phyloP scores from a whole-genome alignment of 345 rosid species.

The Citrus maxima region DNA sequence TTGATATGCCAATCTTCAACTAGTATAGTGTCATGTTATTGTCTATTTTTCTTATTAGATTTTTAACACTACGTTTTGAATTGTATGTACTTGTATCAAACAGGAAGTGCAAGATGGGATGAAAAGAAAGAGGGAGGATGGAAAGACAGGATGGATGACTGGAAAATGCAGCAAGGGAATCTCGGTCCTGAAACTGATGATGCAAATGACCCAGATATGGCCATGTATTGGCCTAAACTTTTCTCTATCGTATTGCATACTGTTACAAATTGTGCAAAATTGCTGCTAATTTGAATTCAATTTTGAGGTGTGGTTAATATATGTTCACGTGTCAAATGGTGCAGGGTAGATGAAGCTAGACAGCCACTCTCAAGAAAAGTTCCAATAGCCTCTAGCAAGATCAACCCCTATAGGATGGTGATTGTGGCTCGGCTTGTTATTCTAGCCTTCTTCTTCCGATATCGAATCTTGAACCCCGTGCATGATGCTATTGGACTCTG shows the following conservation, averaged over 20 bases:
- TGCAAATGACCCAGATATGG: conserved; percentile 59
- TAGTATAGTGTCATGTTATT: background rate
- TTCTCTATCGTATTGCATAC: background rate
- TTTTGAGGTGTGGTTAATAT: background rate
- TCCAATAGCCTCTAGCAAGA: conserved; percentile 89
- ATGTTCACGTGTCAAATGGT: conserved; percentile 14
- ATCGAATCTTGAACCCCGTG: conserved; percentile 81
- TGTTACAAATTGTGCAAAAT: background rate
- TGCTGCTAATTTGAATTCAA: background rate
- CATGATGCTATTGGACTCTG: conserved; percentile 89
- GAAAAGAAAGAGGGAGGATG: conserved; percentile 85
- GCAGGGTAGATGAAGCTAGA: conserved; percentile 86
- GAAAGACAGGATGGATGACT: conserved; percentile 91
- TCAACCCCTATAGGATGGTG: conserved; percentile 91
- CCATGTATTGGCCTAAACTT: conserved; percentile 37
- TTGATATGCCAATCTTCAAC: background rate
- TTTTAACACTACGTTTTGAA: background rate
- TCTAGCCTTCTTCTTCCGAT: conserved; percentile 73
- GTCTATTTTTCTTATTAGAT: background rate
- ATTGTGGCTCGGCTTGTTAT: conserved; percentile 87
- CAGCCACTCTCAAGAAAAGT: conserved; percentile 96
- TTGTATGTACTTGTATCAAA: background rate
- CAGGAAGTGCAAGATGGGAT: conserved; percentile 83
- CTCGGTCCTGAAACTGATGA: conserved; percentile 79
- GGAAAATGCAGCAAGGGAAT: conserved; percentile 88